Percentiles rank a stretch among this genome's conserved stretches.
These are phyloP conservation scores for Penicillium sp. DNA, from an alignment of 2,329 filamentous ascomycete genomes.

Conservation along the genomic window DNA sequence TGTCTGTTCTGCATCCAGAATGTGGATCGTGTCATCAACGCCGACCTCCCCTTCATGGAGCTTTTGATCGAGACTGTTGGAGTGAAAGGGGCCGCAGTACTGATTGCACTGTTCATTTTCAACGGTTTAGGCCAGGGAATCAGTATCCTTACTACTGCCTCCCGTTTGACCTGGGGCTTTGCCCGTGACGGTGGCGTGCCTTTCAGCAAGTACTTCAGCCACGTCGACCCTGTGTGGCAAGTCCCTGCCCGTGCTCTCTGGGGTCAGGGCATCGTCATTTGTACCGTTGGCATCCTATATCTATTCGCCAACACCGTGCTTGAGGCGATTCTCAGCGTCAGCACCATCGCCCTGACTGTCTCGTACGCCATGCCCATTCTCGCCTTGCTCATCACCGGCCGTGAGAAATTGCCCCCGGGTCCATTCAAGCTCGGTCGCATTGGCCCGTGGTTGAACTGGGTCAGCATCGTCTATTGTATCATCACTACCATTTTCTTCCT, in stretches of 20 bases:
- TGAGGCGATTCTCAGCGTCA: constrained; percentile 54
- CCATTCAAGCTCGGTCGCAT: constrained; percentile 48
- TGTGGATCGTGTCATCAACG: constrained; percentile 42
- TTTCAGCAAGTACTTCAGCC: constrained; percentile 47
- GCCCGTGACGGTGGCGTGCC: constrained; percentile 53
- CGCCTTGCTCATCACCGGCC: constrained; percentile 50
- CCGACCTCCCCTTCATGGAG: constrained; percentile 51
- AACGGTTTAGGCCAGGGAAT: constrained; percentile 56
- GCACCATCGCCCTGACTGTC: constrained; percentile 56
- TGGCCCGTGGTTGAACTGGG: constrained; percentile 48
- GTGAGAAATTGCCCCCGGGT: constrained; percentile 51
- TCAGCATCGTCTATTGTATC: constrained; percentile 52
- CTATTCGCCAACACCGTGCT: constrained; percentile 55
- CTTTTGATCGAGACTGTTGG: constrained; percentile 45
- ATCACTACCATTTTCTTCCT: constrained; percentile 58
- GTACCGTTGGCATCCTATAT: constrained; percentile 55
- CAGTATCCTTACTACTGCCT: constrained; percentile 52
- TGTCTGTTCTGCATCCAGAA: constrained; percentile 53
- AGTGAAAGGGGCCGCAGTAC: constrained; percentile 43
- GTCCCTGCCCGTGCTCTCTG: constrained; percentile 54
- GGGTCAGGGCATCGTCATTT: constrained; percentile 50
- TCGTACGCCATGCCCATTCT: constrained; percentile 53
- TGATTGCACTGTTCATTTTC: constrained; percentile 57
- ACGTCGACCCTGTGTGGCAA: constrained; percentile 51
- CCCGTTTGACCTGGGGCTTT: constrained; percentile 55